Conservation (phyloP, 129 eudicot genomes). For the Sambucus nigra region DNA sequence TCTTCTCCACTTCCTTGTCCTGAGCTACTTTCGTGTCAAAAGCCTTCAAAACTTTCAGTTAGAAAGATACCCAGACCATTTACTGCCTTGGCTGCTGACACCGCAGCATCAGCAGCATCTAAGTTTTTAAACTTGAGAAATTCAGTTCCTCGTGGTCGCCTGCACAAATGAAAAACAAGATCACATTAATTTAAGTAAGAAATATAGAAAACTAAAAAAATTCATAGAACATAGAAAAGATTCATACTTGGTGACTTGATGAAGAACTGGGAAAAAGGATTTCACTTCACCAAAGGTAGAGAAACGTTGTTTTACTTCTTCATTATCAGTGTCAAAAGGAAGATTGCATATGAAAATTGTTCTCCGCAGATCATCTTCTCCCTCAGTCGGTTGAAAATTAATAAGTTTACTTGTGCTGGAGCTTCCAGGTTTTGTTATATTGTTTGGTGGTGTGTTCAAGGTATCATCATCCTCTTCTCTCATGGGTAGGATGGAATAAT, state of each 20-base stretch:
- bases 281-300: slow-evolving; percentile 76
- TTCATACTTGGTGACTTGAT: slow-evolving; percentile 70
- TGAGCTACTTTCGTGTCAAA: slow-evolving; percentile 84
- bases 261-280: slow-evolving; percentile 82
- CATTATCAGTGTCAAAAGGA: slow-evolving; percentile 65
- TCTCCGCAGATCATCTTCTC: slow-evolving; percentile 30
- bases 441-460: too few relatives aligned
- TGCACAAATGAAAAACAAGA: slow-evolving; percentile 21
- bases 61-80: slow-evolving; percentile 69
- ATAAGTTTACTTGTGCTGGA: slow-evolving; percentile 19
- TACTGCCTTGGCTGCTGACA: slow-evolving; percentile 58
- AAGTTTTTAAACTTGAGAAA: slow-evolving; percentile 68
- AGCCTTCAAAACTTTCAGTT: slow-evolving; percentile 70
- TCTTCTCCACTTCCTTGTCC: slow-evolving; percentile 51
- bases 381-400: slow-evolving; percentile 19
- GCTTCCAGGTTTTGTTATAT: slow-evolving; percentile 20
- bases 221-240: slow-evolving; percentile 15
- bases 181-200: background rate
- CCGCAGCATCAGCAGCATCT: slow-evolving; percentile 72
- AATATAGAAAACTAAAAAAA: background rate
- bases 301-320: slow-evolving; percentile 84
- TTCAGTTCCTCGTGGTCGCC: slow-evolving; percentile 95
- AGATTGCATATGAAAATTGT: slow-evolving; percentile 76
- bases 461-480: too few relatives aligned
- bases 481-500: slow-evolving; percentile 17